Evolutionary conservation across 441 rosid species (phyloP).

Genomic region (Isatis lusitanica): DNA sequence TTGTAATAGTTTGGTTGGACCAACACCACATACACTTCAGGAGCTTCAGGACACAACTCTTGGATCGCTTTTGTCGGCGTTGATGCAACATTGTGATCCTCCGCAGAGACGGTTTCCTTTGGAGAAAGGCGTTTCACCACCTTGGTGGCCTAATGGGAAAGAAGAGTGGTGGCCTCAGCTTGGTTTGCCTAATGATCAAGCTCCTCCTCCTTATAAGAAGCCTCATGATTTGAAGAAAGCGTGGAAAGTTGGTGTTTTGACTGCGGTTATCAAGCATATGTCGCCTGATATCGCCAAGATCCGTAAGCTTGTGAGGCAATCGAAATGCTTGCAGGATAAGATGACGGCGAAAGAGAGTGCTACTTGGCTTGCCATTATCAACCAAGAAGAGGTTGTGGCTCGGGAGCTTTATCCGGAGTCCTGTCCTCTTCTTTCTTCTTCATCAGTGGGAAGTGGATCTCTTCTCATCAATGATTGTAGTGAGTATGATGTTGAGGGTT

Average conservation of each 20-base stretch:
- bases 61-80: slow-evolving; percentile 80
- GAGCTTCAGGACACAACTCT: slow-evolving; percentile 95
- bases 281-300: slow-evolving; percentile 86
- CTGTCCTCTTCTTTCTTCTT: slow-evolving; percentile 54
- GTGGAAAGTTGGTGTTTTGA: slow-evolving; percentile 89
- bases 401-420: slow-evolving; percentile 69
- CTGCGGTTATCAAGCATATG: slow-evolving; percentile 91
- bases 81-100: slow-evolving; percentile 91
- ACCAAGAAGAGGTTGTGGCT: slow-evolving; percentile 75
- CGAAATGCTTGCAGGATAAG: slow-evolving; percentile 88
- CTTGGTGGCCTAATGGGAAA: slow-evolving; percentile 86
- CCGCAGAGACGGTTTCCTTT: slow-evolving; percentile 87
- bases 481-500: slow-evolving; percentile 83
- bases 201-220: slow-evolving; percentile 87
- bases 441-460: slow-evolving; percentile 52
- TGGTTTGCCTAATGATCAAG: slow-evolving; percentile 69
- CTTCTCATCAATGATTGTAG: slow-evolving; percentile 54
- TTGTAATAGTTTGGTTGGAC: slow-evolving; percentile 51
- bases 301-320: slow-evolving; percentile 83
- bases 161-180: slow-evolving; percentile 92
- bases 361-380: slow-evolving; percentile 84
- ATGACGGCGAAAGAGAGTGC: slow-evolving; percentile 96
- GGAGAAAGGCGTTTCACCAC: slow-evolving; percentile 85
- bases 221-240: slow-evolving; percentile 93
- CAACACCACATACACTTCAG: slow-evolving; percentile 72